Evolutionary conservation across 371 early-diverging fungal genomes (phyloP), one percentile per base, ranked within the genome.

Genomic region (Phascolomyces articulosus): DNA sequence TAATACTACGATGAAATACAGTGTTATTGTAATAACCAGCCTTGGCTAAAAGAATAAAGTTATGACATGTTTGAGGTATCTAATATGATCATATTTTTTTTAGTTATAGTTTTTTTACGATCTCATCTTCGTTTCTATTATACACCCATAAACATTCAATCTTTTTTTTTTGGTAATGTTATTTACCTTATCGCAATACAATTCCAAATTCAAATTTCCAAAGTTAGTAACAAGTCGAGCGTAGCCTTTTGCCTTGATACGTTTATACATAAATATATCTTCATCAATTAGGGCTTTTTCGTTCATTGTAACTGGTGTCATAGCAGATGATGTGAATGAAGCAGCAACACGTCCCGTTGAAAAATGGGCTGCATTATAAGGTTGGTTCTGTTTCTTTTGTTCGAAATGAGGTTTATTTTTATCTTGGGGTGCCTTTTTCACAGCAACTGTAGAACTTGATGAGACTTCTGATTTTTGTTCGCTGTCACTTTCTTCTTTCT

Each of bases 1-100:
- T 88, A 65, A 98, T 97, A 51, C 84, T 87, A 59, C 97, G 87
- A 80, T 97, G 97, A 74, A 98, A 97, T 10, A 75, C 72, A 18
- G 83, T 82, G 34, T 82, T 77, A 58, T 94, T 88, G 77, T 97
- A 96, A 66, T 95, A 96, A 2, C 92, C 95, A 13, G 78, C 55
- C 73, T 91, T 91, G 1, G 95, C 90, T 49, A 97, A 82, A 84
- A 88, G 82, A 40, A 97, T 83, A 73, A 97, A 96, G 69, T 98
- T 98, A 75, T 93, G 91, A 73, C 95, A 95, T 3, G 98, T 87
- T 16, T 89, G 83, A 15, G 96, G 96, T 4, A 92, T 24, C 51
- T 86, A 51, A 23, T 1, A 51, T 7, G 4, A 23, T 51, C 7
- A 51, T 23, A 51, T 51, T 13, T 13, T 6, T 20, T 47, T 16